A percentile compares a stretch with the other conserved stretches of the same genome.
Conservation (phyloP, 2,329 filamentous ascomycete species). For the Neonectria faginata region DNA sequence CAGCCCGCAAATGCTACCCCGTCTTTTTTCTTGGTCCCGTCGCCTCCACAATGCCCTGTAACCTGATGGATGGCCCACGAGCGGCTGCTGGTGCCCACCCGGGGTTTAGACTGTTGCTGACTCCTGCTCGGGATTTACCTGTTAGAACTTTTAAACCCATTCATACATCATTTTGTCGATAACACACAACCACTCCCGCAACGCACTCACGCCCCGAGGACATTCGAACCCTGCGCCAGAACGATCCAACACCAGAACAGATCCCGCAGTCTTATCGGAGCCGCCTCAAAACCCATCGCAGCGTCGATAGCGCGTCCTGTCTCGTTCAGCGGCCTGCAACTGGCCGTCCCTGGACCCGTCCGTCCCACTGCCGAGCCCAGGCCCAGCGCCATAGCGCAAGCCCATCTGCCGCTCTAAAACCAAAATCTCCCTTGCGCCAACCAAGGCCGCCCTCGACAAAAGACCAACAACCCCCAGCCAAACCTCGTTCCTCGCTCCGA, state of each 20-base stretch:
- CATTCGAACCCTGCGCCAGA: not conserved
- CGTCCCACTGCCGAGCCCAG: conserved; percentile 29
- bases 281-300: conserved; percentile 3
- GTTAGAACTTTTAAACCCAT: conserved; percentile 14
- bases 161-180: conserved; percentile 21
- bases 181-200: conserved; percentile 6
- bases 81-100: conserved; percentile 25
- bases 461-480: conserved; percentile 22
- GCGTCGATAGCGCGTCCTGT: conserved; percentile 23
- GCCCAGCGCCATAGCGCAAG: conserved; percentile 19
- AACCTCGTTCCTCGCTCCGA: conserved; percentile 26
- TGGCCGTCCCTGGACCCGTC: conserved; percentile 22
- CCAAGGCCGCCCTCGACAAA: conserved; percentile 28
- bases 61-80: conserved; percentile 21
- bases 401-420: conserved; percentile 29
- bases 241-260: not conserved
- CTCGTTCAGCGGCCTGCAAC: conserved; percentile 16
- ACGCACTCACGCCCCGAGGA: not conserved
- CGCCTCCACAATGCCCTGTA: conserved; percentile 30
- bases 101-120: conserved; percentile 22
- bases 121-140: conserved; percentile 21
- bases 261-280: not conserved
- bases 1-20: conserved; percentile 28
- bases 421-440: conserved; percentile 29
- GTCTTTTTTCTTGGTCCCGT: conserved; percentile 27